A percentile compares a stretch with the other conserved stretches of the same genome.
These are phyloP conservation scores for Nothomitra cinnamomea DNA, from an alignment of 2,329 filamentous ascomycete genomes.

Conservation along the genomic window DNA sequence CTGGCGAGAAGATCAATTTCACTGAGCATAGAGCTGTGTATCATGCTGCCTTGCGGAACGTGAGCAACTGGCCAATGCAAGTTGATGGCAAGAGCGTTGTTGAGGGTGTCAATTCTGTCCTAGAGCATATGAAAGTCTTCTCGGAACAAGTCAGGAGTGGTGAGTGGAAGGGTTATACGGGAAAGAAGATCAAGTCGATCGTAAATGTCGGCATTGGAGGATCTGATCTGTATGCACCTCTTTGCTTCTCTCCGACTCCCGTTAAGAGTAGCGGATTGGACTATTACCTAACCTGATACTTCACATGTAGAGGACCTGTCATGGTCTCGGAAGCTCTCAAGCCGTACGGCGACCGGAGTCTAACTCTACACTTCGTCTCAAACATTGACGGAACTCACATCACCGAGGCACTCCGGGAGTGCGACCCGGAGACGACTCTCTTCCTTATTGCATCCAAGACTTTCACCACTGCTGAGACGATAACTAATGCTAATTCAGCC, in stretches of 20 bases:
- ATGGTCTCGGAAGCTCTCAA: constrained; percentile 98
- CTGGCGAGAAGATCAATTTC: constrained; percentile 97
- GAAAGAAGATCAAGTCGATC: constrained; percentile 93
- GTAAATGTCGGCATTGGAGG: constrained; percentile 97
- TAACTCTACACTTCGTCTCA: constrained; percentile 94
- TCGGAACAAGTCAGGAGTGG: constrained; percentile 86
- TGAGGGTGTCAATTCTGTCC: constrained; percentile 75
- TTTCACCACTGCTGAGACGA: constrained; percentile 95
- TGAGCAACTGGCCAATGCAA: constrained; percentile 60
- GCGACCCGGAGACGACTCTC: constrained; percentile 93
- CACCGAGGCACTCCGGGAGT: constrained; percentile 73
- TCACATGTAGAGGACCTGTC: constrained; percentile 57
- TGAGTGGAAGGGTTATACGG: constrained; percentile 91
- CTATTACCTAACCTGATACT: constrained; percentile 14
- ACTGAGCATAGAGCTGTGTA: constrained; percentile 93
- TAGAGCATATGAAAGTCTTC: constrained; percentile 98
- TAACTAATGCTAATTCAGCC: constrained; percentile 90
- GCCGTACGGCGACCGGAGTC: constrained; percentile 70
- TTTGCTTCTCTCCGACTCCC: background rate
- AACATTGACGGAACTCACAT: constrained; percentile 99
- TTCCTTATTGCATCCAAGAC: constrained; percentile 99
- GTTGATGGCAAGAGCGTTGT: constrained; percentile 90
- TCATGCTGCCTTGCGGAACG: constrained; percentile 86
- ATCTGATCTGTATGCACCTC: constrained; percentile 69
- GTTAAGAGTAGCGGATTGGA: background rate